Base-by-base conservation (phyloP, 352 stramenopile species). In the Nothophytophthora sp. region DNA sequence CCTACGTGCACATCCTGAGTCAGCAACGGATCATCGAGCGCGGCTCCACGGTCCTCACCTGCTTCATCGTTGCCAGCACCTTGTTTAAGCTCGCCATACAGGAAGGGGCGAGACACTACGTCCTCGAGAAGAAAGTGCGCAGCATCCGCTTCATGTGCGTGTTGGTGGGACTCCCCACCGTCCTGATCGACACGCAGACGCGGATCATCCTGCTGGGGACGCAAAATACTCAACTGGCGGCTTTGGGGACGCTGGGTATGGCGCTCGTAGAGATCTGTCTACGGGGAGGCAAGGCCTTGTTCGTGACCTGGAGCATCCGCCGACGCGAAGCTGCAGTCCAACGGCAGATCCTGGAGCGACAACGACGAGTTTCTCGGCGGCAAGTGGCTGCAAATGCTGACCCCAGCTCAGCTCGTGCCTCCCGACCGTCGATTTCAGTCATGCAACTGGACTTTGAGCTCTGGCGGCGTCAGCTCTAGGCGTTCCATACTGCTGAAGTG, bases 121-220 rank as follows among this genome's bases (percentile, higher is more conserved):
- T 80, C 7, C 25, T 73, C 7, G 60, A 52, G 7, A 69, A 63
- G 19, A 39, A 51, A 1, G 62, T 71, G 3, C 37, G 64, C 4
- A 68, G 73, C 33, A 74, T 64, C 13, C 72, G 68, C 16, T 67
- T 59, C n/a, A 76, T 80, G 52, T 71, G 59, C 23, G 52, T 78
- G 10, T 39, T 61, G 0, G 60, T 83, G 2, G 71, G 41, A 2
- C 25, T 79, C 1, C 67, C 67, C 8, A 74, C 68, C 4, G 63
- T 79, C 7, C 33, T 83, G 24, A 70, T 83, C 32, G 66, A 83
- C 48, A 80, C 68, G 5, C 69, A 83, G 38, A 36, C 70, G 4
- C 63, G 69, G 32, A 63, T 83, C 6, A 44, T 71, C 12, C 24
- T 83, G 24, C 47, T 73, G 18, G 58, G 65, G 2, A 55, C 55